Evolutionary conservation across 2,329 filamentous ascomycete species (phyloP).

Genomic region (Diaporthe vexans): DNA sequence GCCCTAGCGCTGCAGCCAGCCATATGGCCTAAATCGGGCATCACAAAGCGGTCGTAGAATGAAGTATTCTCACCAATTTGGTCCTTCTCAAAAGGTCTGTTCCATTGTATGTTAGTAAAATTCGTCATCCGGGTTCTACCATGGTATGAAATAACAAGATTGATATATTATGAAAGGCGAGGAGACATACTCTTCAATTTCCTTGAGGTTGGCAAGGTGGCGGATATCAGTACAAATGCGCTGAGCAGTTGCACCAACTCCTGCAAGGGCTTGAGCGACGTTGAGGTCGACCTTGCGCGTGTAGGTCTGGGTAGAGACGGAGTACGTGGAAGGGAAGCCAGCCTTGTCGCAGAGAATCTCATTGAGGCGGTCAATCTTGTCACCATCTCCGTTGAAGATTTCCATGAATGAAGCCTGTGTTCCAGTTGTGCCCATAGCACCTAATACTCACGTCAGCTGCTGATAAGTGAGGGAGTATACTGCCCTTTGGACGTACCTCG

Average conservation of each 20-base stretch:
- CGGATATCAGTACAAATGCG: slow-evolving; percentile 82
- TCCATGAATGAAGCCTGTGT: slow-evolving; percentile 75
- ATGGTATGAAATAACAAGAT: background rate
- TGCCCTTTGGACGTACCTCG: slow-evolving; percentile 72
- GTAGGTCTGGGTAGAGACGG: slow-evolving; percentile 76
- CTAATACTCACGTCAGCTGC: slow-evolving; percentile 49
- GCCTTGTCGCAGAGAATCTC: slow-evolving; percentile 67
- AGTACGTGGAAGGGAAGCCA: slow-evolving; percentile 67
- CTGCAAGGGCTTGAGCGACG: slow-evolving; percentile 84
- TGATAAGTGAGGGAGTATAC: background rate
- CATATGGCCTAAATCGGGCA: background rate
- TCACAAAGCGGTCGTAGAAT: background rate
- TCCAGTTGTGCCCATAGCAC: slow-evolving; percentile 75
- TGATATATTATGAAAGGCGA: slow-evolving; percentile 73
- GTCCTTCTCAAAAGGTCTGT: slow-evolving; percentile 51
- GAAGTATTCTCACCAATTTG: slow-evolving; percentile 79
- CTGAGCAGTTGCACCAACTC: slow-evolving; percentile 83
- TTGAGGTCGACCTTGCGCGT: slow-evolving; percentile 86
- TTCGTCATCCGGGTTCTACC: background rate
- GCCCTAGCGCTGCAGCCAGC: background rate
- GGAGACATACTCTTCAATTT: slow-evolving; percentile 75
- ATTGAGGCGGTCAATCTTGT: slow-evolving; percentile 68
- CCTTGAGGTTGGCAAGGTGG: slow-evolving; percentile 82
- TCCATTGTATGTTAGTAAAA: background rate
- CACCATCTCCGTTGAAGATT: slow-evolving; percentile 62